Conservation (phyloP, 176 grass and related monocot species). For the Aegilops umbellulata region DNA sequence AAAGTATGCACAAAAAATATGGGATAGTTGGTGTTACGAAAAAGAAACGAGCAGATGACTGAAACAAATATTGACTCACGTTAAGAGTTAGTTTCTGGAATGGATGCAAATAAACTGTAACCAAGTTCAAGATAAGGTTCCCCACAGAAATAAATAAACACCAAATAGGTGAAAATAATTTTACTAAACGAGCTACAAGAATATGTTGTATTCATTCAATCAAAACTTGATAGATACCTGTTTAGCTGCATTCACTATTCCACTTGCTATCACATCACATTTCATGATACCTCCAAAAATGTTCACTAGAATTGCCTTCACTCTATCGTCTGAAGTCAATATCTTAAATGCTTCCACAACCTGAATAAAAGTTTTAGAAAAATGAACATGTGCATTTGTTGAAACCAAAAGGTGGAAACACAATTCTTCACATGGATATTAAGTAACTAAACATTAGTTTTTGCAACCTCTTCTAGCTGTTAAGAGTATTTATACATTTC, state of each 20-base stretch:
- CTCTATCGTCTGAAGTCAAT: slow-evolving; percentile 96
- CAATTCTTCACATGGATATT: slow-evolving; percentile 9
- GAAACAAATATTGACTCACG: background rate
- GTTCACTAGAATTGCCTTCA: slow-evolving; percentile 99
- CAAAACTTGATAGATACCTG: slow-evolving; percentile 43
- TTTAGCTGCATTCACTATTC: slow-evolving; percentile 99
- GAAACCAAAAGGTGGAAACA: background rate
- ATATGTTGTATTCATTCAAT: background rate
- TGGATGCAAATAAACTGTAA: background rate
- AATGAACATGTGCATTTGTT: background rate
- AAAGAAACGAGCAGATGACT: background rate
- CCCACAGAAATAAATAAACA: background rate
- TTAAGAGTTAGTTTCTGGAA: background rate
- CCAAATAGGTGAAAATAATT: background rate
- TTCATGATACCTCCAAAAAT: slow-evolving; percentile 99
- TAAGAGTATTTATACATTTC: slow-evolving; percentile 4
- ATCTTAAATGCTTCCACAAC: slow-evolving; percentile 99
- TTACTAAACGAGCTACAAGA: background rate
- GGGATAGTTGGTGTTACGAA: background rate
- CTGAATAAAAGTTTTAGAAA: slow-evolving; percentile 42
- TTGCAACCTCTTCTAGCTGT: background rate
- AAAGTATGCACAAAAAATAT: background rate
- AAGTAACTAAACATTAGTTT: slow-evolving; percentile 9
- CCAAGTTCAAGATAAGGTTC: background rate
- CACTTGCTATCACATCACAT: slow-evolving; percentile 96